Base-by-base conservation (phyloP, 2,329 filamentous ascomycete species). In the Trichoderma lentiforme region DNA sequence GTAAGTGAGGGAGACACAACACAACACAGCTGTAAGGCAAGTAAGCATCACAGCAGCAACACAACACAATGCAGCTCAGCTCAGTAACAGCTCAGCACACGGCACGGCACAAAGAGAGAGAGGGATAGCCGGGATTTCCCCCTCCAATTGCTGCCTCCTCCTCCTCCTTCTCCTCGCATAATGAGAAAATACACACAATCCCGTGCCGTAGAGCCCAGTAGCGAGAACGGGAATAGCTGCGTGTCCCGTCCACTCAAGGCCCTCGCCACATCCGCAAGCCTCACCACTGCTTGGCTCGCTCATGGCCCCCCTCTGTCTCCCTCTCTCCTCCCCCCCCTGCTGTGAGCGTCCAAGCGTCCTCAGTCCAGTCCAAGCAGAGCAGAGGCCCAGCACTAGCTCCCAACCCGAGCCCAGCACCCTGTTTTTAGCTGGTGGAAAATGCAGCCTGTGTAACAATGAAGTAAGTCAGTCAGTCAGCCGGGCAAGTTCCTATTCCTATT, bases 211-310 rank as follows among this genome's bases (percentile, higher is more conserved):
- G 47, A 51, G 36, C 3, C 43, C 21, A 53, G 47, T 53, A 53
- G 21, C 47, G 21, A 53, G n/a, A 21, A 21, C 11, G 47, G 9
- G 21, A 53, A 53, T 24, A 53, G 47, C 47, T 24, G 47, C 47
- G 39, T 53, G n/a, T 9, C n/a, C 43, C 12, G 64, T 68, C 64
- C 53, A 61, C 66, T 47, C 56, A n/a, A 30, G 66, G 26, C 26
- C 66, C 36, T 69, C 66, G 66, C 66, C 66, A 69, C 66, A 61
- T 43, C 56, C 47, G 66, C 56, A 69, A 67, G 64, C 64, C 64
- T 67, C 47, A 57, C 64, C n/a, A 11, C 32, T 6, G 9, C 32
- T 36, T 8, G 15, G 36, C 36, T 39, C 1, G 36, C 39, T 43
- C 15, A 1, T n/a, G 39, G 4, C 28, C 28, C 39, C 39, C 36